A percentile compares a stretch with the other conserved stretches of the same genome.
These are phyloP conservation scores for Sporothrix globosa DNA, from an alignment of 2,329 filamentous ascomycete genomes.

Conservation along the genomic window DNA sequence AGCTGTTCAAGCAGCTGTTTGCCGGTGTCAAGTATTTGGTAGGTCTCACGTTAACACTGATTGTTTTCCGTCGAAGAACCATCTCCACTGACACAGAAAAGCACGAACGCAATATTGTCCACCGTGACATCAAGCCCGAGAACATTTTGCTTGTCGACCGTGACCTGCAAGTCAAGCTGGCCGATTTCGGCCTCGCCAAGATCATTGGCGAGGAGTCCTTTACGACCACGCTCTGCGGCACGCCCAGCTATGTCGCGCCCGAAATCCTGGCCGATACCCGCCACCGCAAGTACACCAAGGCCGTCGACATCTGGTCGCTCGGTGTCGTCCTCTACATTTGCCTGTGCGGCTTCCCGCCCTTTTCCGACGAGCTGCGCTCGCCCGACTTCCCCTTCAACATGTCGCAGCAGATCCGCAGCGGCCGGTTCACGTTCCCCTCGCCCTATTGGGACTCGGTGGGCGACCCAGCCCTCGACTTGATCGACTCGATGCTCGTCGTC, in stretches of 20 bases:
- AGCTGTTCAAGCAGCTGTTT: slow-evolving; percentile 88
- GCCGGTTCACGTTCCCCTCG: slow-evolving; percentile 89
- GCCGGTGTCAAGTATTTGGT: slow-evolving; percentile 94
- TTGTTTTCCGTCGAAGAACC: not conserved
- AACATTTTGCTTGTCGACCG: slow-evolving; percentile 91
- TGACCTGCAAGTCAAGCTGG: slow-evolving; percentile 83
- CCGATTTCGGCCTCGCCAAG: slow-evolving; percentile 95
- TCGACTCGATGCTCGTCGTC: slow-evolving; percentile 92
- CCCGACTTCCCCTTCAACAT: slow-evolving; percentile 82
- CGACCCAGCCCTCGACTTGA: slow-evolving; percentile 86
- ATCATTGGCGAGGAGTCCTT: slow-evolving; percentile 99
- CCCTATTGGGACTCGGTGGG: slow-evolving; percentile 93
- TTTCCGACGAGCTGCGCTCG: slow-evolving; percentile 88
- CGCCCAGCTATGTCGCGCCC: slow-evolving; percentile 95
- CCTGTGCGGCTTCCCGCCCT: slow-evolving; percentile 93
- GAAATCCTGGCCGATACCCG: slow-evolving; percentile 86
- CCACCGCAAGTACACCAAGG: slow-evolving; percentile 87
- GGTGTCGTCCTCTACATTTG: slow-evolving; percentile 99
- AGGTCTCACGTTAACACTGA: slow-evolving; percentile 44
- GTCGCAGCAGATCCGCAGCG: slow-evolving; percentile 86
- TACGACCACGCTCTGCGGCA: slow-evolving; percentile 93
- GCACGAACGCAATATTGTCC: slow-evolving; percentile 97
- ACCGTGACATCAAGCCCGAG: slow-evolving; percentile 96
- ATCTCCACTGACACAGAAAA: slow-evolving; percentile 45
- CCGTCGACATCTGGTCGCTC: slow-evolving; percentile 94